Conservation (phyloP, 495 filamentous ascomycete species). For the Aspergillus olivimuriae region DNA sequence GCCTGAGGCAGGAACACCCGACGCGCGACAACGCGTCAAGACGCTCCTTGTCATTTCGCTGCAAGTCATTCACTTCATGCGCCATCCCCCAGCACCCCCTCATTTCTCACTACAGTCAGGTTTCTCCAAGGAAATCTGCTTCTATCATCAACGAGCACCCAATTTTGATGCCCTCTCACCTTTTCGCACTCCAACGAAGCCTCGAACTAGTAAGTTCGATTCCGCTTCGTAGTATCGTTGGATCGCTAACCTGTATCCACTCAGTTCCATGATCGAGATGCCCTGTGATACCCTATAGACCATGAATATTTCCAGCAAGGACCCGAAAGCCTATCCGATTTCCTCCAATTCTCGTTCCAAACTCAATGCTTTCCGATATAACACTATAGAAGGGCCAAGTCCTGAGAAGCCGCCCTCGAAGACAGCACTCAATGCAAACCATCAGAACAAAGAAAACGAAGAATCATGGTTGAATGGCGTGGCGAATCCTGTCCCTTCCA, state of each 20-base stretch:
- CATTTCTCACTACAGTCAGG: background rate
- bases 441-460: constrained; percentile 36
- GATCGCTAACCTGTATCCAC: too few relatives aligned
- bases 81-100: background rate
- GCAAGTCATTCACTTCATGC: constrained; percentile 7
- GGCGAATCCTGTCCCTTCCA: constrained; percentile 23
- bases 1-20: constrained; percentile 23
- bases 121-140: background rate
- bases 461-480: constrained; percentile 37
- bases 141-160: too few relatives aligned
- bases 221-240: too few relatives aligned
- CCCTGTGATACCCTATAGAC: constrained; percentile 4
- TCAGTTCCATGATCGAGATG: too few relatives aligned
- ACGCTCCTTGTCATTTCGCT: constrained; percentile 17
- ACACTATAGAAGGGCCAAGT: constrained; percentile 15
- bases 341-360: constrained; percentile 53
- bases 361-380: constrained; percentile 52
- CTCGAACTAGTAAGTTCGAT: too few relatives aligned
- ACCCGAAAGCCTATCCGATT: constrained; percentile 25
- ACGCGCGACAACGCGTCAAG: constrained; percentile 38
- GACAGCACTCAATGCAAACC: constrained; percentile 13
- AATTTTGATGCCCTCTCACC: too few relatives aligned
- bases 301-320: constrained; percentile 22
- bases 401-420: constrained; percentile 29
- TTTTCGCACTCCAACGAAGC: too few relatives aligned